Base-by-base conservation (phyloP, 1,284 basidiomycete genomes). In the Leccinum solheimii region DNA sequence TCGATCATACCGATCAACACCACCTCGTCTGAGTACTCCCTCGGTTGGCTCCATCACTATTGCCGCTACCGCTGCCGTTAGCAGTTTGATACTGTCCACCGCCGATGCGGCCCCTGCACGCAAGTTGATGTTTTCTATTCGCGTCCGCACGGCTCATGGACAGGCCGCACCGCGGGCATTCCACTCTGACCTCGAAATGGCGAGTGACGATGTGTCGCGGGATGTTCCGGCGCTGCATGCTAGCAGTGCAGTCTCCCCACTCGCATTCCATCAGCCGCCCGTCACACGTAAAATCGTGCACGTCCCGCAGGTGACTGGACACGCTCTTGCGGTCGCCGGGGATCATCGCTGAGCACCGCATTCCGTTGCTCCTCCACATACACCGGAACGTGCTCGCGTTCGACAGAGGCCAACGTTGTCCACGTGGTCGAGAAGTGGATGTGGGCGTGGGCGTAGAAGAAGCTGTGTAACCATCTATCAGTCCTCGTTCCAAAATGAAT, bases 161-260 rank as follows among this genome's bases (percentile, higher is more conserved):
- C 32, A 75, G 23, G 0, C 63, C 65, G 43, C 71, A 72, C 21
- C 0, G 14, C 0, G 40, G 3, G 40, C 71, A 72, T 9, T 36
- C 3, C 48, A 65, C 63, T 53, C 67, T 75, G 56, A 72, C 40
- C 58, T 48, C 73, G 2, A 72, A n/a, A 19, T 72, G 71, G 40
- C 63, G 65, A 0, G 71, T 49, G 16, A 74, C 36, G 10, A 72
- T 67, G 36, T 72, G 71, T 1, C 71, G 63, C 3, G 73, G 63
- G 13, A 75, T 57, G 16, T 73, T 72, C 23, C 73, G 53, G 23
- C 72, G 64, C 43, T 75, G 73, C 63, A 72, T 67, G 13, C 3
- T 2, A 16, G 19, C 5, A 5, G n/a, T 34, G 55, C 71, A 72
- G 2, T 45, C 57, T 4, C 40, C 53, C 71, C 71, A 72, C 4